Conservation (phyloP, 371 early-diverging fungal genomes). For the Apophysomyces sp. region DNA sequence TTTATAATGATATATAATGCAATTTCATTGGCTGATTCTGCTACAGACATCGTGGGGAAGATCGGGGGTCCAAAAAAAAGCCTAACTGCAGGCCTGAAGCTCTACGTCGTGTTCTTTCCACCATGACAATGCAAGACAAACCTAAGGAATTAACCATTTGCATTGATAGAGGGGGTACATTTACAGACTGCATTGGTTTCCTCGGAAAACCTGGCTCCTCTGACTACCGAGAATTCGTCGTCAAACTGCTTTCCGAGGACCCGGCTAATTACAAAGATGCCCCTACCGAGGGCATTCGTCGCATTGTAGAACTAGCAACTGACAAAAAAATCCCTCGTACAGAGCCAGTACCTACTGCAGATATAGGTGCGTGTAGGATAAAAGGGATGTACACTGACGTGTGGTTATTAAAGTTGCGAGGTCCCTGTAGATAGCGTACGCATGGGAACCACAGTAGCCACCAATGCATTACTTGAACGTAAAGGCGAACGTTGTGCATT, state of each 20-base stretch:
- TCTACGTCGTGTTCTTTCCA: not conserved
- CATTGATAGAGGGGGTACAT: constrained; percentile 89
- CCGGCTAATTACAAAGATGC: constrained; percentile 93
- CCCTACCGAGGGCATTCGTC: constrained; percentile 91
- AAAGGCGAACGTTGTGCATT: constrained; percentile 89
- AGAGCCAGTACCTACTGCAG: constrained; percentile 72
- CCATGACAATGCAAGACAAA: not conserved
- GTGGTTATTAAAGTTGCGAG: not conserved
- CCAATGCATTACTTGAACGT: constrained; percentile 90
- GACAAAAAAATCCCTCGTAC: constrained; percentile 70
- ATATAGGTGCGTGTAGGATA: constrained; percentile 52
- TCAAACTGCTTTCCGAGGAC: constrained; percentile 91
- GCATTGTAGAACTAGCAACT: constrained; percentile 84
- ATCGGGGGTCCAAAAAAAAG: no score
- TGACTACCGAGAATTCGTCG: constrained; percentile 51
- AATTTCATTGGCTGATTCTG: no score
- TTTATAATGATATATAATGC: no score
- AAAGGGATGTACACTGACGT: not conserved
- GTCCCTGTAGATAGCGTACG: constrained; percentile 74
- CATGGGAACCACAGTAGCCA: constrained; percentile 98
- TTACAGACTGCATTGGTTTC: constrained; percentile 83
- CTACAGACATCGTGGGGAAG: no score
- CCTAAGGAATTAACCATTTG: constrained; percentile 54
- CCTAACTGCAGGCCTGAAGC: no score
- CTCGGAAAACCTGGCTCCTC: constrained; percentile 56